Base-by-base conservation (phyloP, 1,284 basidiomycete genomes). In the Trichosporon coremiiforme region DNA sequence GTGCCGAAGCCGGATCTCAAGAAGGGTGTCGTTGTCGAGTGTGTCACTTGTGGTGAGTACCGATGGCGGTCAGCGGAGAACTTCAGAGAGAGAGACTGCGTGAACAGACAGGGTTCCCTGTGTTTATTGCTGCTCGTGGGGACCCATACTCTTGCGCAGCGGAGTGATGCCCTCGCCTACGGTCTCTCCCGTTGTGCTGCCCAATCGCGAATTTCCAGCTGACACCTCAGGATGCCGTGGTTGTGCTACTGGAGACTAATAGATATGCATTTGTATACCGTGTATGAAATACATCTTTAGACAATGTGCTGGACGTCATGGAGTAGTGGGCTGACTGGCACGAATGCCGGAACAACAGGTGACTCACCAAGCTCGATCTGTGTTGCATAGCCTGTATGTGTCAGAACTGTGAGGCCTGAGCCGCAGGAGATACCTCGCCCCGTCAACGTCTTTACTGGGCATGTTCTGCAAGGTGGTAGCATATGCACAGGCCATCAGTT, bases 1-100 rank as follows among this genome's bases (percentile, higher is more conserved):
- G 95, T 99, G 64, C 97, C 97, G 2, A 98, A 98, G 82, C 91
- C 93, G 3, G 91, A 94, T 78, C 87, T 99, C 31, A 91, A 94
- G 70, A 86, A 89, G 68, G 96, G 95, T 5, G 94, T 93, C 2
- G 87, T 98, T n/a, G 96, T 99, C 0, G 94, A 98, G 84, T 98
- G 95, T 84, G 92, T 93, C 65, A 94, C 97, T 81, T 98, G 95
- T 83, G 95, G 95, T 95, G 79, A 75, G 93, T 53, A 29, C 57
- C 13, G 31, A 12, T 33, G 5, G 4, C 8, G 13, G 9, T 8
- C 12, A 3, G 36, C 36, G 9, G 36, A 38, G 36, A 38, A 10
- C 33, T 35, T 35, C 9, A 35, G 33, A 35, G 33, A 25, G 25
- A 25, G 25, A 25, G 25, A 25, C 25, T 25, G 25, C 25, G 25